These are phyloP conservation scores for Epichloe sp. DNA, from an alignment of 2,329 filamentous ascomycete genomes.

Conservation along the genomic window DNA sequence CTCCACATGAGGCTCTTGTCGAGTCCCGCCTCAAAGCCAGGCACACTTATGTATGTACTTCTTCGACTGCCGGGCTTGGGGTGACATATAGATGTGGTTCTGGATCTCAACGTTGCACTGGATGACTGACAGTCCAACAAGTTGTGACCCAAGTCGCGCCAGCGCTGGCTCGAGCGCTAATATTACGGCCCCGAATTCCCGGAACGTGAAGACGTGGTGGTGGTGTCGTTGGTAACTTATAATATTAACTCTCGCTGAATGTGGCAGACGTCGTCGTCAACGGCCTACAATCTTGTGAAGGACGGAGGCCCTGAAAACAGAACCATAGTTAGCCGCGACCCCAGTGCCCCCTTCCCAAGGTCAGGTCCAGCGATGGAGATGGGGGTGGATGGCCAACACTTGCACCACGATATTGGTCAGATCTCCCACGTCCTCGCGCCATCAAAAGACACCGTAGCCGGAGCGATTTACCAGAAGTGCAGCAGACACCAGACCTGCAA, in stretches of 20 bases:
- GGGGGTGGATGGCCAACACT: neutral
- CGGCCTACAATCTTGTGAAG: neutral
- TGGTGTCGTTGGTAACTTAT: neutral
- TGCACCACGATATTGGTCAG: no score
- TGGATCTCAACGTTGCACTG: constrained; percentile 5
- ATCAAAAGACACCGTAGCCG: no score
- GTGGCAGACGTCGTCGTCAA: neutral
- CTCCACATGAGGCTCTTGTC: constrained; percentile 12
- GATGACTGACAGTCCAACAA: neutral
- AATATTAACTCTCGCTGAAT: neutral
- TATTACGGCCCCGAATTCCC: neutral
- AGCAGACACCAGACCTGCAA: neutral
- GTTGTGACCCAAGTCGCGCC: neutral
- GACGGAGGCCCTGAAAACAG: neutral
- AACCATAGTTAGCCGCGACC: constrained; percentile 2
- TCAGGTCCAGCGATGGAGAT: neutral
- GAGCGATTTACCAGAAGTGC: neutral
- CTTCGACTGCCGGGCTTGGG: constrained; percentile 7
- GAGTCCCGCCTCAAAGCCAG: constrained; percentile 8
- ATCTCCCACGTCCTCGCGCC: no score
- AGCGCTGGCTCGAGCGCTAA: neutral
- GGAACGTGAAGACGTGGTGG: neutral
- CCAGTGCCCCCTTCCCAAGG: neutral
- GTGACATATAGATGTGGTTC: constrained; percentile 6
- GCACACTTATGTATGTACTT: neutral